phyloP scores from a whole-genome alignment of 2,329 filamentous ascomycete species.

The Celoporthe dispersa region DNA sequence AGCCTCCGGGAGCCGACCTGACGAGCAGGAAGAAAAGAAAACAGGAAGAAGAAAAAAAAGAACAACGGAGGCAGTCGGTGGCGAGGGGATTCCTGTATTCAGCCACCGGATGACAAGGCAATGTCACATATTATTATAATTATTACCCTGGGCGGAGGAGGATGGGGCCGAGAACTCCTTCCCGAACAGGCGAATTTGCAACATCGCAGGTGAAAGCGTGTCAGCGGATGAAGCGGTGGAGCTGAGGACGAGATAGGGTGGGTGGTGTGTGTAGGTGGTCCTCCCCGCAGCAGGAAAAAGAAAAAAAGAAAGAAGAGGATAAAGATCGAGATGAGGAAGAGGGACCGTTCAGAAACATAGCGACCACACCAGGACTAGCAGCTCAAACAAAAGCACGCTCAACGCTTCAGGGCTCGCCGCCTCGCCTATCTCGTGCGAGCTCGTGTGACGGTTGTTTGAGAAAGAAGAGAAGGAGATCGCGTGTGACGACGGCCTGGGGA shows the following conservation, averaged over 20 bases:
- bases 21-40: neutral
- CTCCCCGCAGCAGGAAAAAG: neutral
- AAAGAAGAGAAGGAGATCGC: neutral
- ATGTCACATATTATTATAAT: neutral
- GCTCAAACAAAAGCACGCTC: neutral
- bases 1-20: constrained; percentile 1
- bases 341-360: neutral
- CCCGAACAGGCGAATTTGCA: constrained; percentile 6
- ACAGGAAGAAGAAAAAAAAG: no score
- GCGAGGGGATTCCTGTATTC: constrained; percentile 2
- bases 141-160: neutral
- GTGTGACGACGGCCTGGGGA: no score
- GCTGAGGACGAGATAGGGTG: neutral
- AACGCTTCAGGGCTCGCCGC: neutral
- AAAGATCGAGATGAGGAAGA: neutral
- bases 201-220: neutral
- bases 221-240: neutral
- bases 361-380: no score
- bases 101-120: neutral
- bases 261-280: neutral
- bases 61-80: neutral
- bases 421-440: neutral
- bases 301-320: neutral
- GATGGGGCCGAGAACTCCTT: constrained; percentile 11
- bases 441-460: neutral